Percentiles rank a stretch among this genome's conserved stretches.
Evolutionary conservation across 768 basidiomycete genomes (phyloP).

Genomic region (Thelephora ganbajun): DNA sequence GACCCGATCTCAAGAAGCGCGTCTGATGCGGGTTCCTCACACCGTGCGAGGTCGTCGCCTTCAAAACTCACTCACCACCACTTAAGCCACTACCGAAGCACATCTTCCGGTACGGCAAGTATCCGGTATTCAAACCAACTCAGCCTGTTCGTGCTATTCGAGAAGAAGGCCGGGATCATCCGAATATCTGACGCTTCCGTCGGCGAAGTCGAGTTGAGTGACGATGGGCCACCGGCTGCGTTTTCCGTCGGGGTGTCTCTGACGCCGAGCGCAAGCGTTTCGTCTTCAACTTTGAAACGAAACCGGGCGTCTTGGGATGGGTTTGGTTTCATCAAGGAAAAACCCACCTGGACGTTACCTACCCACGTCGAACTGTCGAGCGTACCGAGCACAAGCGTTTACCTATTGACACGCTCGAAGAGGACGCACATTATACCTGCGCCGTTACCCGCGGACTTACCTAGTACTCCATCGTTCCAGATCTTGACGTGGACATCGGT

Average conservation of each 20-base stretch:
- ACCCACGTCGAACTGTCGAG: conserved; percentile 31
- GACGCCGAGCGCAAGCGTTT: conserved; percentile 11
- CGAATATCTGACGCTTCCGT: conserved; percentile 71
- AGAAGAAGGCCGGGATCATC: conserved; percentile 80
- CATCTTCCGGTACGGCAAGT: conserved; percentile 7
- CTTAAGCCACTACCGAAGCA: conserved; percentile 7
- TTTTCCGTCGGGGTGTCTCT: conserved; percentile 7
- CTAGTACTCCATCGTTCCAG: conserved; percentile 34
- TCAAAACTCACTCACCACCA: conserved; percentile 4
- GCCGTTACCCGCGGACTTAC: conserved; percentile 45
- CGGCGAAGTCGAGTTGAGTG: conserved; percentile 57
- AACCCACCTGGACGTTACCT: conserved; percentile 35
- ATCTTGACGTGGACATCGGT: conserved; percentile 42
- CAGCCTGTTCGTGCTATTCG: conserved; percentile 71
- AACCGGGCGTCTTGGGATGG: conserved; percentile 32
- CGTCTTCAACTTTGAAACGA: conserved; percentile 13
- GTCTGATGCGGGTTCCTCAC: conserved; percentile 24
- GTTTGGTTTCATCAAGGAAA: conserved; percentile 26
- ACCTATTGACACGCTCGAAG: conserved; percentile 57
- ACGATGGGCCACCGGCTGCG: conserved; percentile 15
- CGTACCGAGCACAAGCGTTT: conserved; percentile 30
- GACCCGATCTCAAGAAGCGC: conserved; percentile 30
- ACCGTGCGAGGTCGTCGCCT: conserved; percentile 12
- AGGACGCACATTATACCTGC: conserved; percentile 53
- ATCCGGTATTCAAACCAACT: conserved; percentile 53